A percentile compares a stretch with the other conserved stretches of the same genome.
Evolutionary conservation across 768 basidiomycete genomes (phyloP).

Genomic region (Obba rivulosa): DNA sequence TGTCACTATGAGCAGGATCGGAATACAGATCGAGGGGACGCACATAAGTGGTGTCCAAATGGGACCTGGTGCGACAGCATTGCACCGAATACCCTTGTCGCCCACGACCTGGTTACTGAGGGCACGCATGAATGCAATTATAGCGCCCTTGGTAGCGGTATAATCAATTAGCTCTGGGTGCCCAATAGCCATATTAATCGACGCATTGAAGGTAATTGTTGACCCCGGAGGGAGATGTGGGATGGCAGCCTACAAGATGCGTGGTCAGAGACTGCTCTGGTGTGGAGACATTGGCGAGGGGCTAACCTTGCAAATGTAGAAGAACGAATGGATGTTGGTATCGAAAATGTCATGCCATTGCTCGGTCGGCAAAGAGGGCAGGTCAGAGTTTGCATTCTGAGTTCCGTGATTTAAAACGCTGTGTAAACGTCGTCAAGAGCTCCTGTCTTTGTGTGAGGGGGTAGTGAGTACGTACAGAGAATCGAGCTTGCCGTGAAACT

Average conservation of each 20-base stretch:
- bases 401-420: conserved; percentile 41
- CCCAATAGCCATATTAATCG: conserved; percentile 39
- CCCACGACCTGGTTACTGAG: conserved; percentile 47
- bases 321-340: conserved; percentile 37
- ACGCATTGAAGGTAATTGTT: conserved; percentile 40
- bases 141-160: conserved; percentile 50
- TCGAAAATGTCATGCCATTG: conserved; percentile 40
- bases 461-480: conserved; percentile 27
- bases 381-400: conserved; percentile 34
- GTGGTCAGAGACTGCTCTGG: not conserved
- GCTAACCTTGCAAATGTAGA: conserved; percentile 37
- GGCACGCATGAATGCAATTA: conserved; percentile 41
- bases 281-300: not conserved
- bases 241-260: conserved; percentile 27
- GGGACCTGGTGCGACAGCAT: conserved; percentile 36
- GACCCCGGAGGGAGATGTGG: conserved; percentile 35
- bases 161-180: conserved; percentile 48
- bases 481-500: conserved; percentile 32
- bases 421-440: not conserved
- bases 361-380: conserved; percentile 30
- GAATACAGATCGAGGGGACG: not conserved
- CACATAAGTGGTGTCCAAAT: conserved; percentile 46
- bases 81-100: conserved; percentile 38
- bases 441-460: not conserved
- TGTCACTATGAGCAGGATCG: not conserved